A percentile compares a stretch with the other conserved stretches of the same genome.
Evolutionary conservation across 495 filamentous ascomycete species (phyloP).

Genomic region (Xylaria castorea): DNA sequence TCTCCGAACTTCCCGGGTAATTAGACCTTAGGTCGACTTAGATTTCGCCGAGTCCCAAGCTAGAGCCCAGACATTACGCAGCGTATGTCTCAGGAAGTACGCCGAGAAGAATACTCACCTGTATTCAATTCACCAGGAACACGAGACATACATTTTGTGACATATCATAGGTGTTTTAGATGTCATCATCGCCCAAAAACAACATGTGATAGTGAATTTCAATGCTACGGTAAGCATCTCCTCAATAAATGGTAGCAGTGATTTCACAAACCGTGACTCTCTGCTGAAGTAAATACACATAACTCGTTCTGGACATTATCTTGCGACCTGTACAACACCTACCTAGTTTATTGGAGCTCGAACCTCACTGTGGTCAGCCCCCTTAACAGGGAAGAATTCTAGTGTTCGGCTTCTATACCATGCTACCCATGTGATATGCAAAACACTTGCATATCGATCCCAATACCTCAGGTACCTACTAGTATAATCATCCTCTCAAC

Average conservation of each 20-base stretch:
- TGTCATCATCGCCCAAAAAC: no score
- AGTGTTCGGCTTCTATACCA: background rate
- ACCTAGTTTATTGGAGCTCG: background rate
- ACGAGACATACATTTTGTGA: constrained; percentile 1
- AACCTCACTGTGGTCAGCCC: background rate
- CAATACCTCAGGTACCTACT: no score
- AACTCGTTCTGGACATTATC: background rate
- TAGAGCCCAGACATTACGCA: background rate
- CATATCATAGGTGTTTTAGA: background rate
- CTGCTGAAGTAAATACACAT: background rate
- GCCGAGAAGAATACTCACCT: background rate
- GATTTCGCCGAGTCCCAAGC: background rate
- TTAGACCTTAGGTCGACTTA: background rate
- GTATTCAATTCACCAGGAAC: background rate
- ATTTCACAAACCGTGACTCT: background rate
- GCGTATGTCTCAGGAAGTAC: background rate
- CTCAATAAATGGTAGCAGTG: background rate
- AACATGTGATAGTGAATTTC: background rate
- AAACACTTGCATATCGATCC: background rate
- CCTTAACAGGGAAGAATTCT: background rate
- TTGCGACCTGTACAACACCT: no score
- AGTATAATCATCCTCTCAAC: background rate
- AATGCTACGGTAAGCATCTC: background rate
- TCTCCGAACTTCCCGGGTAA: background rate
- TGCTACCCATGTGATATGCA: background rate